Conservation (phyloP, 2,329 filamentous ascomycete species). For the Phaeoacremonium minimum region DNA sequence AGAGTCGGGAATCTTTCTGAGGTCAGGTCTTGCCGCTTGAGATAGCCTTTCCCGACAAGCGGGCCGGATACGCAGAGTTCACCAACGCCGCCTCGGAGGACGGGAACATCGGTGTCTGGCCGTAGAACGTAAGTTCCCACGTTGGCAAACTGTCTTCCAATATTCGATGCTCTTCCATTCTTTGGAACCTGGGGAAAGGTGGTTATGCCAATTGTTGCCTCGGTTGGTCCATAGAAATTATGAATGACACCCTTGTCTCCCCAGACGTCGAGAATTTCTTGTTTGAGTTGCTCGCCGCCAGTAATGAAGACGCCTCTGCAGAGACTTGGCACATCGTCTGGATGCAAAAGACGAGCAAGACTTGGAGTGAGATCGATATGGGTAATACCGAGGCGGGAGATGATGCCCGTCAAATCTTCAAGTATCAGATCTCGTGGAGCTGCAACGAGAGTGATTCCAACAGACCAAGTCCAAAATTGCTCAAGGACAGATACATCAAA, state of each 20-base stretch:
- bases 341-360: slow-evolving; percentile 72
- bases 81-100: slow-evolving; percentile 74
- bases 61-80: slow-evolving; percentile 86
- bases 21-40: slow-evolving; percentile 77
- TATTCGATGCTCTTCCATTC: slow-evolving; percentile 81
- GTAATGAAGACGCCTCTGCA: slow-evolving; percentile 88
- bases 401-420: slow-evolving; percentile 72
- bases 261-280: slow-evolving; percentile 86
- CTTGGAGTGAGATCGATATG: slow-evolving; percentile 92
- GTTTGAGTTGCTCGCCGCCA: slow-evolving; percentile 81
- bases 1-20: slow-evolving; percentile 70
- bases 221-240: slow-evolving; percentile 89
- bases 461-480: slow-evolving; percentile 94
- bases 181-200: slow-evolving; percentile 78
- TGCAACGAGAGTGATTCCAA: slow-evolving; percentile 78
- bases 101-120: slow-evolving; percentile 64
- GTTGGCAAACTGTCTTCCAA: slow-evolving; percentile 81
- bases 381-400: slow-evolving; percentile 70
- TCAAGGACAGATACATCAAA: slow-evolving; percentile 93
- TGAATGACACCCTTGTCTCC: slow-evolving; percentile 77
- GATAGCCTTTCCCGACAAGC: slow-evolving; percentile 84
- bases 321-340: slow-evolving; percentile 74
- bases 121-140: slow-evolving; percentile 78
- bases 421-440: slow-evolving; percentile 82
- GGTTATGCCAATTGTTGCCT: slow-evolving; percentile 88